Base-by-base conservation (phyloP, 306 rosid genomes). In the Glycine tomentella region DNA sequence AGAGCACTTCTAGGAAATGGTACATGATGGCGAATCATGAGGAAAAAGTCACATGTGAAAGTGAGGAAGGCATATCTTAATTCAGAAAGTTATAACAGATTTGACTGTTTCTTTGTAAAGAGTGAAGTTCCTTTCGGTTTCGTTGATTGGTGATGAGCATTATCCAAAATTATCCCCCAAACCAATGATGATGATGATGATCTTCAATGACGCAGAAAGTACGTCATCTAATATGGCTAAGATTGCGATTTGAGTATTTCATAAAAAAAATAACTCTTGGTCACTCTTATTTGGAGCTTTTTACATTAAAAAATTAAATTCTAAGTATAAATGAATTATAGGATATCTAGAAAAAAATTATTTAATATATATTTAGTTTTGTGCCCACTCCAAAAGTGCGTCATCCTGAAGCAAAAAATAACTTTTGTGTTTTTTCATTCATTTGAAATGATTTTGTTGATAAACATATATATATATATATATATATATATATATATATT, bases 1-100 rank as follows among this genome's bases (percentile, higher is more conserved):
- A 85, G 86, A 85, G 84, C 89, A 91, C 49, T 84, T 84, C 52
- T 50, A 33, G 59, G 81, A 91, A 85, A 80, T 75, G 80, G 79
- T 64, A 81, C 75, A 85, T 88, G 75, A 81, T 81, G 87, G 33
- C 14, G 72, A 85, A 85, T 86, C 83, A 83, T 79, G 75, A 77
- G 55, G 57, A 61, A 63, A 76, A 48, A 46, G 72, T 61, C 11
- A 40, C 72, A 31, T 71, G 58, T 9, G 80, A 80, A 15, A 56
- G 55, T 74, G n/a, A n/a, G n/a, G n/a, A n/a, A n/a, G n/a, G n/a
- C n/a, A n/a, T n/a, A 75, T 69, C 63, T 73, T 25, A 58, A 64
- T 44, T 56, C 15, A 68, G 49, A 70, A 71, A 49, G 38, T 33
- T 49, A 58, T 44, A 33, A 58, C 49, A 17, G 2, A 16, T 69